Conservation (phyloP, 192 early-diverging fungal species). For the Backusella westeae region DNA sequence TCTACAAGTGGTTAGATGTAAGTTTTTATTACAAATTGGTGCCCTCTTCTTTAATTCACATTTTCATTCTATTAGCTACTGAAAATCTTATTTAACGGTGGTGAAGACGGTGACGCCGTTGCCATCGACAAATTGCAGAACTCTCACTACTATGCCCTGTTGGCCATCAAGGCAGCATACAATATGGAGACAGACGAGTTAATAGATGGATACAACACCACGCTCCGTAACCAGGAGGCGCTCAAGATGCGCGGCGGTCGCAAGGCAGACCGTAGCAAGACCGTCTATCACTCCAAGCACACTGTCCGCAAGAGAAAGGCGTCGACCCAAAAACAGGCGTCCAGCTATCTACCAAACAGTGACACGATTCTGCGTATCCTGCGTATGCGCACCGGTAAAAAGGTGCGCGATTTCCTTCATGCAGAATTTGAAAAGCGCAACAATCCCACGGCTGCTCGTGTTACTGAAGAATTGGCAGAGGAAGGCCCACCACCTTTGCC, state of each 20-base stretch:
- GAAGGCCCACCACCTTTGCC: background rate
- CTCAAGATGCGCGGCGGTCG: constrained; percentile 35
- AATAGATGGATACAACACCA: constrained; percentile 56
- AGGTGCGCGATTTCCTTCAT: constrained; percentile 44
- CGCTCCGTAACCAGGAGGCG: constrained; percentile 27
- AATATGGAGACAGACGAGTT: constrained; percentile 62
- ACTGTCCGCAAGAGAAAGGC: constrained; percentile 26
- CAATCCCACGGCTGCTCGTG: constrained; percentile 7
- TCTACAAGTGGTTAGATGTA: constrained; percentile 69
- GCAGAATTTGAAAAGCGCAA: constrained; percentile 36
- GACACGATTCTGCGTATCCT: constrained; percentile 50
- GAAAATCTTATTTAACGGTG: constrained; percentile 72
- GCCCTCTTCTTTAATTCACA: background rate
- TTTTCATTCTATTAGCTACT: constrained; percentile 45
- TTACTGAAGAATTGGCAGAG: background rate
- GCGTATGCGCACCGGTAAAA: constrained; percentile 44
- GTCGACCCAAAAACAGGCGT: background rate
- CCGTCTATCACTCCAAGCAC: constrained; percentile 36
- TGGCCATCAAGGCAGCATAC: constrained; percentile 62
- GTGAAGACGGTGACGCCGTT: constrained; percentile 64
- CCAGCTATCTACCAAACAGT: constrained; percentile 42
- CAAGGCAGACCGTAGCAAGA: constrained; percentile 39
- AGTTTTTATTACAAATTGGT: background rate
- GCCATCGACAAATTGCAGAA: constrained; percentile 59
- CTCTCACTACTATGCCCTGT: constrained; percentile 63